Conservation (phyloP, 495 filamentous ascomycete species). For the Podospora bellae-mahoneyi region DNA sequence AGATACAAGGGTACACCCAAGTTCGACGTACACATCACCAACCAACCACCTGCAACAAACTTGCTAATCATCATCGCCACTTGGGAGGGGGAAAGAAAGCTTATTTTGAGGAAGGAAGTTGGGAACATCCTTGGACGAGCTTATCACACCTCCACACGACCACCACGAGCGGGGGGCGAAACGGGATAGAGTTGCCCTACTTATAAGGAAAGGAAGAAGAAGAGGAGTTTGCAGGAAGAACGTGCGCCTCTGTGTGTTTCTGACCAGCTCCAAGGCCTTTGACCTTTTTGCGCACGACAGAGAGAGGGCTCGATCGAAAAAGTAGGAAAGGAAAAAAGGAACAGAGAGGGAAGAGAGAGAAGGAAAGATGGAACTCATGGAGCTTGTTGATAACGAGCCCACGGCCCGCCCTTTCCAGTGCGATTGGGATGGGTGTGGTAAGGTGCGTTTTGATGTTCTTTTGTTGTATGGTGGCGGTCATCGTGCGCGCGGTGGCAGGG, state of each 20-base stretch:
- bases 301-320: slow-evolving; percentile 12
- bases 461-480: slow-evolving; percentile 1
- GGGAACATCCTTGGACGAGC: slow-evolving; percentile 9
- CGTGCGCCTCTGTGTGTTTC: slow-evolving; percentile 25
- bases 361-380: slow-evolving; percentile 52
- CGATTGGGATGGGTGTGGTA: slow-evolving; percentile 50
- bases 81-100: too few species aligned
- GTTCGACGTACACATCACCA: neutral
- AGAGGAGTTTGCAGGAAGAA: slow-evolving; percentile 8
- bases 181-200: neutral
- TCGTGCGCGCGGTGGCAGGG: neutral
- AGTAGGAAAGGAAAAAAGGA: slow-evolving; percentile 16
- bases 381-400: slow-evolving; percentile 52
- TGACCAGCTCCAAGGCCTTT: slow-evolving; percentile 14
- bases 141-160: slow-evolving; percentile 27
- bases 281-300: slow-evolving; percentile 19
- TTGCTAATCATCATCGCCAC: too few species aligned
- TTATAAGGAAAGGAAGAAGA: slow-evolving; percentile 34
- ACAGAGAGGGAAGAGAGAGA: slow-evolving; percentile 20
- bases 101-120: neutral
- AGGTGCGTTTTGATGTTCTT: slow-evolving; percentile 39
- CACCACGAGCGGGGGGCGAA: slow-evolving; percentile 22
- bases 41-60: too few species aligned
- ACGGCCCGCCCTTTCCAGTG: slow-evolving; percentile 52
- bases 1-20: slow-evolving; percentile 12